Conservation (phyloP, 1,139 yeast species). For the Diutina scorzettiae region DNA sequence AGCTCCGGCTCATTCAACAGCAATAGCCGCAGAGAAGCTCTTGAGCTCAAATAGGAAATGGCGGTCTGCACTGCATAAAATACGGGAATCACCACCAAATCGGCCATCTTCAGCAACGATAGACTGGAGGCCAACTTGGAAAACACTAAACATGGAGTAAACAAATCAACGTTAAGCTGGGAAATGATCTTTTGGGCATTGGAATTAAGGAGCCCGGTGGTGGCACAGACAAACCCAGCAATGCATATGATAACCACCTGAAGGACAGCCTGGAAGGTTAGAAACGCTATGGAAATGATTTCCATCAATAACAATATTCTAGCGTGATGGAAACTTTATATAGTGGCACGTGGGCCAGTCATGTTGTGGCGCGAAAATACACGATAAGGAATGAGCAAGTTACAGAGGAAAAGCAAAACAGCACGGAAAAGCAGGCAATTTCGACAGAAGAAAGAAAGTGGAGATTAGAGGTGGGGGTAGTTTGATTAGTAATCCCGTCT, state of each 20-base stretch:
- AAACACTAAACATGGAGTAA: constrained; percentile 78
- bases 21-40: constrained; percentile 24
- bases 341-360: too few species aligned
- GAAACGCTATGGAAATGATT: constrained; percentile 32
- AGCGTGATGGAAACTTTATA: too few species aligned
- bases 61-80: constrained; percentile 54
- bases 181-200: constrained; percentile 57
- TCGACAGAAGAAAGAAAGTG: too few species aligned
- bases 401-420: too few species aligned
- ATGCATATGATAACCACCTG: constrained; percentile 66
- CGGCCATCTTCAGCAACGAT: constrained; percentile 53
- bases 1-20: constrained; percentile 50
- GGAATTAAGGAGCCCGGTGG: constrained; percentile 43
- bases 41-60: constrained; percentile 47
- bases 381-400: too few species aligned
- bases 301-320: too few species aligned
- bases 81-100: constrained; percentile 63
- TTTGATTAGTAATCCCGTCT: too few species aligned
- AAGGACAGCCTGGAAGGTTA: constrained; percentile 68
- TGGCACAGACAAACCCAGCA: constrained; percentile 62
- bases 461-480: too few species aligned
- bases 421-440: too few species aligned
- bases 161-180: constrained; percentile 61
- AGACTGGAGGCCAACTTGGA: constrained; percentile 68
- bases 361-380: too few species aligned